phyloP scores from a whole-genome alignment of 768 basidiomycete species.

The Hericium coralloides region DNA sequence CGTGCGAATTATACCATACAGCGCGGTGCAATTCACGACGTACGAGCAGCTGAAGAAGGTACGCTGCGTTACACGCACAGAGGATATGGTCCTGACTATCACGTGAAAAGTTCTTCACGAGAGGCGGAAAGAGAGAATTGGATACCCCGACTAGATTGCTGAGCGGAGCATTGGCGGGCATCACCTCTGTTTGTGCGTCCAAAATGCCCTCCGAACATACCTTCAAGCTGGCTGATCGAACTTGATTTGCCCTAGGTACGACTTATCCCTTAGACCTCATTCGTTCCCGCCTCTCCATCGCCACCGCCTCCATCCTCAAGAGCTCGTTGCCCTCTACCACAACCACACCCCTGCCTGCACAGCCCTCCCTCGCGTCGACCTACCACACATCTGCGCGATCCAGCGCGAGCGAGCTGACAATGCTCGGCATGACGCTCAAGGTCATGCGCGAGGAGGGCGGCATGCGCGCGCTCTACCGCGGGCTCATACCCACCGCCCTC shows the following conservation, averaged over 20 bases:
- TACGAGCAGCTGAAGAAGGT: conserved; percentile 91
- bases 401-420: conserved; percentile 43
- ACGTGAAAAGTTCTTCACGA: conserved; percentile 52
- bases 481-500: conserved; percentile 72
- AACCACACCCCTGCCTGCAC: conserved; percentile 17
- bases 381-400: conserved; percentile 44
- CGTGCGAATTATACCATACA: conserved; percentile 87
- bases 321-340: conserved; percentile 17
- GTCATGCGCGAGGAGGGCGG: conserved; percentile 93
- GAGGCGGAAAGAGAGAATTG: conserved; percentile 59
- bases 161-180: conserved; percentile 87
- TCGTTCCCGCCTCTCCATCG: conserved; percentile 85
- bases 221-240: not conserved
- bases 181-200: conserved; percentile 84
- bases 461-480: conserved; percentile 77
- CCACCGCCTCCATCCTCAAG: conserved; percentile 65
- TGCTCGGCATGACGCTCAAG: conserved; percentile 85
- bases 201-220: conserved; percentile 4
- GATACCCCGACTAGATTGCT: conserved; percentile 84
- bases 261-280: conserved; percentile 95
- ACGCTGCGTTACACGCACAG: conserved; percentile 8
- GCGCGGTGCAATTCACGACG: conserved; percentile 78
- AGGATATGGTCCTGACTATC: too few species aligned
- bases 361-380: conserved; percentile 36
- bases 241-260: conserved; percentile 37